Evolutionary conservation across 2,329 filamentous ascomycete species (phyloP).

Genomic region (Penicillium corylophilum): DNA sequence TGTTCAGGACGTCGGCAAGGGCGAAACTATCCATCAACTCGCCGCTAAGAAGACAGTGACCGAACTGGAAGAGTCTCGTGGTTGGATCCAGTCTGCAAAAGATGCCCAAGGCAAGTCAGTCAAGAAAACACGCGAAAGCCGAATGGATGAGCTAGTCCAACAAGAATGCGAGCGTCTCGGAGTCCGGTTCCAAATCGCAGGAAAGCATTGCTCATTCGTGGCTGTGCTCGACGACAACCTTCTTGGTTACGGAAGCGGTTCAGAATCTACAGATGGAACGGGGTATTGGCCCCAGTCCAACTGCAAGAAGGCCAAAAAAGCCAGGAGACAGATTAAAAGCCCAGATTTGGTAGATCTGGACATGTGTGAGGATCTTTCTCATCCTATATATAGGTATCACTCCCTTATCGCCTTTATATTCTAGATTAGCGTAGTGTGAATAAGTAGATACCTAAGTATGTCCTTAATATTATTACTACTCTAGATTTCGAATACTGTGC

Average conservation of each 20-base stretch:
- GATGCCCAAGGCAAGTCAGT: not conserved
- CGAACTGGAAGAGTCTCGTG: slow-evolving; percentile 11
- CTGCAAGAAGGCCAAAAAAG: no score
- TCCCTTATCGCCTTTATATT: no score
- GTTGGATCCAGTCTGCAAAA: slow-evolving; percentile 10
- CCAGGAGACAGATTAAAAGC: no score
- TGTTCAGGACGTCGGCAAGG: not conserved
- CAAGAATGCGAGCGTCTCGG: not conserved
- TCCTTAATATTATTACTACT: no score
- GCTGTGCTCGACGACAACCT: not conserved
- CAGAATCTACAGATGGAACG: no score
- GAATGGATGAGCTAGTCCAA: not conserved
- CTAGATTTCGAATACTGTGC: no score
- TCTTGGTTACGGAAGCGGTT: not conserved
- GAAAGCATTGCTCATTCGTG: slow-evolving; percentile 9
- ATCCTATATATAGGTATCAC: no score
- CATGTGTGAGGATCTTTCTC: no score
- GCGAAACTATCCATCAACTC: slow-evolving; percentile 8
- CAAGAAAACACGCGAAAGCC: not conserved
- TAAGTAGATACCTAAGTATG: no score
- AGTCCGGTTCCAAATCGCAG: slow-evolving; percentile 3
- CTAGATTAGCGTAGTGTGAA: no score
- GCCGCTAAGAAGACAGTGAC: slow-evolving; percentile 7
- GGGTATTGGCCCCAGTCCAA: no score
- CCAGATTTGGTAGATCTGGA: no score